Percentiles rank a stretch among this genome's conserved stretches.
These are phyloP conservation scores for Elaeis oleifera DNA, from an alignment of 202 grass and related monocot genomes.

Conservation along the genomic window DNA sequence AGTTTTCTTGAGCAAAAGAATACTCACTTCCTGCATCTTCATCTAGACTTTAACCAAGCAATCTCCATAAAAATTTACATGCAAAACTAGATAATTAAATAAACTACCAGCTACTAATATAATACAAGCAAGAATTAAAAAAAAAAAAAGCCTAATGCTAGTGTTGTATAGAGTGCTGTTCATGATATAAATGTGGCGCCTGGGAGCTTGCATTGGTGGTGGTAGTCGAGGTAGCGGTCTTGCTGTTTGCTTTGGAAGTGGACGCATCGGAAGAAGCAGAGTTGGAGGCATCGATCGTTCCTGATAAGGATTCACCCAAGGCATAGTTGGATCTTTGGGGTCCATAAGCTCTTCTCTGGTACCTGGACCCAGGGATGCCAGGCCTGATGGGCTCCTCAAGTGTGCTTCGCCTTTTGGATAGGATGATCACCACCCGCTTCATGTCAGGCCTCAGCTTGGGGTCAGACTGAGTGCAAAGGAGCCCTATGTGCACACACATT, in stretches of 20 bases:
- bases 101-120: no score
- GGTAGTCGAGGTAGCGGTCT: constrained; percentile 11
- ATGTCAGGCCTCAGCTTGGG: constrained; percentile 70
- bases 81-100: no score
- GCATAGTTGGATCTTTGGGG: constrained; percentile 35
- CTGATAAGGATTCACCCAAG: constrained; percentile 30
- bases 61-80: no score
- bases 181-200: no score
- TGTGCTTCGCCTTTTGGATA: constrained; percentile 61
- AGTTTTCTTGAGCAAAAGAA: no score
- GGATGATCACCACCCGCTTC: constrained; percentile 66
- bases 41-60: no score
- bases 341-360: constrained; percentile 35
- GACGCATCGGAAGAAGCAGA: constrained; percentile 25
- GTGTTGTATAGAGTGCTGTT: no score
- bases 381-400: constrained; percentile 69
- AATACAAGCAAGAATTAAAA: no score
- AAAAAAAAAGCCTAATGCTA: no score
- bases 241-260: not conserved
- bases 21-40: no score
- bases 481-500: constrained; percentile 51
- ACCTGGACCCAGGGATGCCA: constrained; percentile 47
- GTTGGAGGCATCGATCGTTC: constrained; percentile 34
- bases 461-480: constrained; percentile 74
- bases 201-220: constrained; percentile 8